A percentile compares a stretch with the other conserved stretches of the same genome.
These are phyloP conservation scores for Cyclostephanos tholiformis DNA, from an alignment of 108 stramenopile species.

Conservation along the genomic window DNA sequence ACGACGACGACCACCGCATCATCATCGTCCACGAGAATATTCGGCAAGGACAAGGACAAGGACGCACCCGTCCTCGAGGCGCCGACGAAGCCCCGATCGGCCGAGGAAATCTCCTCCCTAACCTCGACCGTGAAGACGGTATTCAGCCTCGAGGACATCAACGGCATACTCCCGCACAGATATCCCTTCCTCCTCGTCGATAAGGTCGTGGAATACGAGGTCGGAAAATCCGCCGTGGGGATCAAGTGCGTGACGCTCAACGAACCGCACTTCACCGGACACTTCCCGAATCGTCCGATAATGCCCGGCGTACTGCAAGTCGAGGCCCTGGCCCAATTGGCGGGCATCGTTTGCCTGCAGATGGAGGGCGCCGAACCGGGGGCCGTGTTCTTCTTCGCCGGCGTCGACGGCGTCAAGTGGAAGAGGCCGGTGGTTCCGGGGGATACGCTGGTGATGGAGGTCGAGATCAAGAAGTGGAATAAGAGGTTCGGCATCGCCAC, in stretches of 20 bases:
- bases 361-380: conserved; percentile 85
- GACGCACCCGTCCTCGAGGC: conserved; percentile 21
- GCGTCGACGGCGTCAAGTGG: conserved; percentile 96
- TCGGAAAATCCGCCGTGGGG: conserved; percentile 93
- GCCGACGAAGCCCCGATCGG: conserved; percentile 41
- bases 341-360: conserved; percentile 91
- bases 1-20: background rate
- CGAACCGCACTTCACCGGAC: conserved; percentile 98
- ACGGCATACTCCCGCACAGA: conserved; percentile 91
- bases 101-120: conserved; percentile 69
- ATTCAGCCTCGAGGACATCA: conserved; percentile 89
- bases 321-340: conserved; percentile 97
- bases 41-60: conserved; percentile 28
- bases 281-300: conserved; percentile 96
- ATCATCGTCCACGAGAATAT: conserved; percentile 11
- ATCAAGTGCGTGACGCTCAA: conserved; percentile 95
- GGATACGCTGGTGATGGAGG: conserved; percentile 96
- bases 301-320: conserved; percentile 98
- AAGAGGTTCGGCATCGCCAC: conserved; percentile 87
- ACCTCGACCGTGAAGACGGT: conserved; percentile 72
- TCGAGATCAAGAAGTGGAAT: conserved; percentile 88
- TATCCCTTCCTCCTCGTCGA: conserved; percentile 92
- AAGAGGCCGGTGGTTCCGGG: conserved; percentile 98
- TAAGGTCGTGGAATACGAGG: conserved; percentile 92
- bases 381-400: conserved; percentile 97